Base-by-base conservation (phyloP, 495 filamentous ascomycete genomes). In the Trichoderma asperelloides region DNA sequence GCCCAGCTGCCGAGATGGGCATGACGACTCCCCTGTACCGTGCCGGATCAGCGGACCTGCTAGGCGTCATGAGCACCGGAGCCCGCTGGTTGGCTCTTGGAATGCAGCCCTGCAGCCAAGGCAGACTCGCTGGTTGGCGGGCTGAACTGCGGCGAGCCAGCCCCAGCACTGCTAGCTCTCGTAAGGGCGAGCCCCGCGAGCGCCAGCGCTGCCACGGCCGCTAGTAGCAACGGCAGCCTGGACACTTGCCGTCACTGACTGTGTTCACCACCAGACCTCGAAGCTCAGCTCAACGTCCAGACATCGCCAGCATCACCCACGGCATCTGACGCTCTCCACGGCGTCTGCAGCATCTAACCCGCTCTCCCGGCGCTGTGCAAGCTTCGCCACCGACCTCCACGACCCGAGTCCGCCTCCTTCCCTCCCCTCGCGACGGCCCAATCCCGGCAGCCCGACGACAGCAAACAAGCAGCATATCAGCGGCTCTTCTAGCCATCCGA, bases 381-480 rank as follows among this genome's bases (percentile, higher is more conserved):
- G 55, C 55, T 60, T 21, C 23, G 21, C 23, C 23, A 7, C 55
- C 27, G 55, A 5, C 55, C 25, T 23, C 25, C 16, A 25, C 23
- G 9, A 30, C 55, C 4, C 15, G 11, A 2, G 30, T 1, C 23
- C 49, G 27, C 9, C 55, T 27, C 55, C 27, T 18, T 12, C n/a
- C 27, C 23, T 3, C 27, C 27, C 23, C 12, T 30, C 55, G 23
- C 55, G n/a, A 60, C 55, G 55, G 55, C 55, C 55, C 25, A 28
- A 60, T 60, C 55, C 55, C 49, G 37, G 40, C 40, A 43, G 64
- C 64, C 64, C 28, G 64, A 65, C 25, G 64, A 18, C 33, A 64
- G 62, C 62, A 23, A 51, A 51, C 47, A 21, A 12, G 13, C 21
- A 40, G 25, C 30, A 9, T 8, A 37, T 37, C 21, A 8, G 8